Conservation (phyloP, 1,284 basidiomycete species). For the Cryptococcus sp. region DNA sequence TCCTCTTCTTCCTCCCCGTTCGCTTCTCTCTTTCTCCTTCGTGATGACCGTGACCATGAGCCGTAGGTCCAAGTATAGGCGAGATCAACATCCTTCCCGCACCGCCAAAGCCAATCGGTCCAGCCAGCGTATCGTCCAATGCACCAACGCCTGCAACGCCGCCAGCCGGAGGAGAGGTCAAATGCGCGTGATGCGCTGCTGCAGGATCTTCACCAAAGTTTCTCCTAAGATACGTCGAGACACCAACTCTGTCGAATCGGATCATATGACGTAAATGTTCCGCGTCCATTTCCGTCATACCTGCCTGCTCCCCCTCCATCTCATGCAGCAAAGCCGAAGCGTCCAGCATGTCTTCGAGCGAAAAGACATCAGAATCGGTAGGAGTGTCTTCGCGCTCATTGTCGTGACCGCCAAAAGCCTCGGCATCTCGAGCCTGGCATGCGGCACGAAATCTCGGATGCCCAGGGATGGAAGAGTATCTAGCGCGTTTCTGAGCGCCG, state of each 20-base stretch:
- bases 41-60: conserved; percentile 1
- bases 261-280: conserved; percentile 38
- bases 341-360: conserved; percentile 49
- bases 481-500: conserved; percentile 25
- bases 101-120: conserved; percentile 10
- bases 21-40: conserved; percentile 1
- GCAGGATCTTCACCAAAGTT: conserved; percentile 25
- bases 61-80: conserved; percentile 10
- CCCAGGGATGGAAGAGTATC: conserved; percentile 51
- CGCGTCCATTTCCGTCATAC: conserved; percentile 15
- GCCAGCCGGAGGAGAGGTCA: neutral
- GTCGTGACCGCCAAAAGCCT: conserved; percentile 23
- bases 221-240: conserved; percentile 42
- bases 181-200: neutral
- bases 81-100: conserved; percentile 18
- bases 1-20: conserved; percentile 2
- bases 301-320: conserved; percentile 15
- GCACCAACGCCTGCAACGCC: conserved; percentile 1
- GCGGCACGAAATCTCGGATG: conserved; percentile 48
- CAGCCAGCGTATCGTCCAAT: conserved; percentile 21
- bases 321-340: conserved; percentile 35
- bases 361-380: conserved; percentile 31
- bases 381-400: conserved; percentile 36
- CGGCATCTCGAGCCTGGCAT: conserved; percentile 21
- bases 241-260: conserved; percentile 47